Evolutionary conservation across 2,329 filamentous ascomycete species (phyloP), one percentile per base, ranked within the genome.

Genomic region (Lasiodiplodia gonubiensis): DNA sequence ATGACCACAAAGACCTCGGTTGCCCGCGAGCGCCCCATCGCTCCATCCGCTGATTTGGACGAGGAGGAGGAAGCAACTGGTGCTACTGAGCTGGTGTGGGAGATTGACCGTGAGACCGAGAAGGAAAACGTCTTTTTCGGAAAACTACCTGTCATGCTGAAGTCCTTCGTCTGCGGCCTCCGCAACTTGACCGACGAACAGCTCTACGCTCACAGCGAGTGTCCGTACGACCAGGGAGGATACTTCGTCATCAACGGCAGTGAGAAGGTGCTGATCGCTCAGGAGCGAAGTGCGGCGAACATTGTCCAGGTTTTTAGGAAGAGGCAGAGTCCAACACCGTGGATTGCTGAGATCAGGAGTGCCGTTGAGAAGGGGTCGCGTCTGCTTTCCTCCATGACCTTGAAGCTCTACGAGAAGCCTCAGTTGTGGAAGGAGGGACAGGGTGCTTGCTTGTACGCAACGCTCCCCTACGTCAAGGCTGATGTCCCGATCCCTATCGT

Each of bases 221-320:
- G 95, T 72, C 95, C 95, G 0, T 99, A 97, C 79, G 95, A 99
- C 76, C 95, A 97, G 76, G 95, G 95, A 72, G 95, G 95, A 71
- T 99, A 99, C 81, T 99, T 99, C 77, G 93, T 99, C 74, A 99
- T 99, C 85, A 99, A 99, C 82, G 95, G 95, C 52, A 97, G 92
- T 80, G 95, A 99, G 78, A 99, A 99, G 85, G 95, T 99, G 25
- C 83, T 99, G 72, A 99, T 99, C 74, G 95, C 95, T 1, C 95
- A 99, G 79, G 95, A 99, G 80, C 91, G 95, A 70, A 97, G 94
- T 77, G 95, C 95, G 49, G 95, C 94, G 76, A 99, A 99, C 77
- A 99, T 98, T 68, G 95, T 99, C 5, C 95, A 99, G 81, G 94
- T 99, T 33, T 99, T 99, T 88, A 94, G 97, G 82, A 99, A 99